Conservation (phyloP, 140 eudicot genomes). For the Cichorium intybus region DNA sequence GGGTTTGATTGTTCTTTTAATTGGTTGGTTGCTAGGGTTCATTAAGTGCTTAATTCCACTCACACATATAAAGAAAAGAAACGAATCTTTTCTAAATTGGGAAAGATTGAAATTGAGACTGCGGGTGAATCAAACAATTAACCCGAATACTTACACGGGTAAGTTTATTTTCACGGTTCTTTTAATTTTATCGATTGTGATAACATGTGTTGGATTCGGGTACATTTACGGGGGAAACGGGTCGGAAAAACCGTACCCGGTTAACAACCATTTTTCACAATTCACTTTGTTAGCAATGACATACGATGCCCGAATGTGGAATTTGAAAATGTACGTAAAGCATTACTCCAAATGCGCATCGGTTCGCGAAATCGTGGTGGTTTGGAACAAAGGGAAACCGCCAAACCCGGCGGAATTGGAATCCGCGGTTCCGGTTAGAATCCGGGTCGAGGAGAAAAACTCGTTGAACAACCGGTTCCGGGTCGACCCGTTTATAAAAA, state of each 20-base stretch:
- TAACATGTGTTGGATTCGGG: slow-evolving; percentile 49
- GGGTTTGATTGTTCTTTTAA: slow-evolving; percentile 35
- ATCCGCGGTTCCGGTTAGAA: slow-evolving; percentile 71
- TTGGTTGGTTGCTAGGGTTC: slow-evolving; percentile 62
- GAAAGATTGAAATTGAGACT: slow-evolving; percentile 49
- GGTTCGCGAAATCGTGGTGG: slow-evolving; percentile 79
- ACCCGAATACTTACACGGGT: slow-evolving; percentile 50
- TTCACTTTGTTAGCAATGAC: slow-evolving; percentile 86
- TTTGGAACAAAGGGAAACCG: slow-evolving; percentile 90
- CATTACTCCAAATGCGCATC: slow-evolving; percentile 90
- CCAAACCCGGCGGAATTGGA: slow-evolving; percentile 51
- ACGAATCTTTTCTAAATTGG: slow-evolving; percentile 37
- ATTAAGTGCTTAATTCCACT: slow-evolving; percentile 53
- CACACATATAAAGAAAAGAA: slow-evolving; percentile 57
- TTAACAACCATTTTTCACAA: slow-evolving; percentile 62
- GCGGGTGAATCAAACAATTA: slow-evolving; percentile 48
- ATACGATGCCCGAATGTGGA: slow-evolving; percentile 88
- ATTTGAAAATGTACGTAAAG: slow-evolving; percentile 65
- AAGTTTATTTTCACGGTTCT: slow-evolving; percentile 35
- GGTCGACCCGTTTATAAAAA: slow-evolving; percentile 54
- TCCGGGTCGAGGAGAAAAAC: slow-evolving; percentile 64
- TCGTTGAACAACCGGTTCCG: slow-evolving; percentile 82
- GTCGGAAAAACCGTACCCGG: slow-evolving; percentile 65
- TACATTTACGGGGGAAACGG: slow-evolving; percentile 79
- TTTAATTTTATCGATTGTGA: slow-evolving; percentile 31